Conservation (phyloP, 116 monocot genomes). For the Phalaenopsis hybrid region DNA sequence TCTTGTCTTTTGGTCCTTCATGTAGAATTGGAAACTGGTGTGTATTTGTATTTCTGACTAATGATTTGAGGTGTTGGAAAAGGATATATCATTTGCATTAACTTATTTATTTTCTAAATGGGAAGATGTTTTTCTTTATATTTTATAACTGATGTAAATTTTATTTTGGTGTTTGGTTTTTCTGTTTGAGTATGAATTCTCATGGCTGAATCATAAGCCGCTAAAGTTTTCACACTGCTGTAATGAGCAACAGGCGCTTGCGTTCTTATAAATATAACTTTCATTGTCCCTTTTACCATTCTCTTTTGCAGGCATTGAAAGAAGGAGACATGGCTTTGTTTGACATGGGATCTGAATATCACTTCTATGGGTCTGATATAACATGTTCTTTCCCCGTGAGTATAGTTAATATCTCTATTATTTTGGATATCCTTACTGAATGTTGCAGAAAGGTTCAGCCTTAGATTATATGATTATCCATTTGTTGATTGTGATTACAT, state of each 20-base stretch:
- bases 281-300: neutral
- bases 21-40: neutral
- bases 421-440: neutral
- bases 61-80: neutral
- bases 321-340: conserved; percentile 92
- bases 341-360: conserved; percentile 97
- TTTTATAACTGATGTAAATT: neutral
- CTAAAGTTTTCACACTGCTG: neutral
- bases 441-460: neutral
- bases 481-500: neutral
- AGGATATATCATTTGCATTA: neutral
- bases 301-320: conserved; percentile 41
- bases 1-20: neutral
- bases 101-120: neutral
- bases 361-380: conserved; percentile 98
- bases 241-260: neutral
- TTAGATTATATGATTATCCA: neutral
- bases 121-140: neutral
- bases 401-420: neutral
- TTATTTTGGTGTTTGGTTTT: neutral
- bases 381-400: conserved; percentile 98
- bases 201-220: neutral
- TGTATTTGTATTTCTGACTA: neutral
- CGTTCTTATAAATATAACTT: neutral
- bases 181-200: neutral